Evolutionary conservation across 2,329 filamentous ascomycete genomes (phyloP), one percentile per base, ranked within the genome.

Genomic region (Venturia pyrina): DNA sequence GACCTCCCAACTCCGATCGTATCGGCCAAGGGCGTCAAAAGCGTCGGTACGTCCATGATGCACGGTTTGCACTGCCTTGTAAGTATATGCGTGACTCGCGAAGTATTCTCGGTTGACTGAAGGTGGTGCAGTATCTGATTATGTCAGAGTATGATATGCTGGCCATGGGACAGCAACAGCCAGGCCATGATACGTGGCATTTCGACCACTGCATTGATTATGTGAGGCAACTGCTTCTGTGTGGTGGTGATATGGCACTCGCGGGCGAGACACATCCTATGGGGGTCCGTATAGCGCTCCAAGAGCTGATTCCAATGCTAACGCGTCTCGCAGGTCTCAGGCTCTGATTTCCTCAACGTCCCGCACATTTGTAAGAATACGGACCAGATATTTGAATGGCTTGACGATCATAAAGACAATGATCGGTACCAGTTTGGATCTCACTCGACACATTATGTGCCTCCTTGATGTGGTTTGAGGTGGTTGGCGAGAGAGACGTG

Each of bases 121-220:
- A 41, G 37, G 37, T 4, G 13, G 43, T 34, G 10, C 53, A 65
- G 64, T 66, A 66, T 53, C 24, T 62, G n/a, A 59, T 66, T 19
- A 66, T 66, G 64, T 59, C 46, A 1, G 64, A 66, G 21, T 66
- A 66, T 24, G 64, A 66, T n/a, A 61, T 66, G 56, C 28, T 66
- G 5, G 57, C 56, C 13, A 44, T 66, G 43, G 56, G 59, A 5
- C 24, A 64, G 10, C 24, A 41, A 11, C 64, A 48, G 43, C 64
- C 64, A 53, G 56, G 40, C 53, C 32, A 62, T 24, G 56, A 61
- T 37, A 66, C 64, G 6, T 48, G 43, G 64, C 64, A 66, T 62
- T 57, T 66, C 34, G 64, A 66, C 40, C 64, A 66, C 40, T 66
- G 64, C 28, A 62, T 66, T 24, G 64, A 66, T 43, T 66, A 66